Base-by-base conservation (phyloP, 1,284 basidiomycete genomes). In the Puccinia triticina region DNA sequence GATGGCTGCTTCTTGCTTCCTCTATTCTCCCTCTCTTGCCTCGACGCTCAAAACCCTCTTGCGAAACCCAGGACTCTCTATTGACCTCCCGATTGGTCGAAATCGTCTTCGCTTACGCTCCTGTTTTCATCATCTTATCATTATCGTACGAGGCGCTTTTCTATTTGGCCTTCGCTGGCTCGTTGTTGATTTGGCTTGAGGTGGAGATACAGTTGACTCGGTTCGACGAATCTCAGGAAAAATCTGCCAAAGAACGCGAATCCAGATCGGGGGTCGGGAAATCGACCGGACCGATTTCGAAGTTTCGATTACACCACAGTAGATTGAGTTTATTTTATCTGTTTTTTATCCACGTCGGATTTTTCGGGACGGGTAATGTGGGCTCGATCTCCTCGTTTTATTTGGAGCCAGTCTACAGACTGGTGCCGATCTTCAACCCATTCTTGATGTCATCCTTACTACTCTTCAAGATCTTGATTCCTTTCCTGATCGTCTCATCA, bases 301-400 rank as follows among this genome's bases (percentile, higher is more conserved):
- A 81, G 73, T 91, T 92, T 84, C 88, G 88, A 72, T 86, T 87
- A 43, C 91, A 92, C 59, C 92, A 94, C 84, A 87, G 94, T 16
- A 88, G 93, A 46, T 91, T 93, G 76, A 93, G 92, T 0, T 84
- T 95, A 32, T 93, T 94, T 86, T 95, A 94, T 88, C 87, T 96
- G 83, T 93, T 94, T 87, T 93, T 95, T 85, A 91, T 95, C 3
- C 94, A 96, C 85, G 90, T 94, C 72, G 94, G 92, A 3, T 95
- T 95, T 88, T 94, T 95, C 85, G 94, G 94, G 16, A 94, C 91
- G 46, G 93, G 93, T 88, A 94, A 94, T 40, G 84, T 85, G 18
- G 85, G 84, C 11, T 85, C 84, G 21, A 84, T 85, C 71, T 57
- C 83, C 92, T 92, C 93, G 3, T 96, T 96, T 88, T 96, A 95